Conservation (phyloP, 1,139 yeast genomes). For the Yamadazyma aaseri region DNA sequence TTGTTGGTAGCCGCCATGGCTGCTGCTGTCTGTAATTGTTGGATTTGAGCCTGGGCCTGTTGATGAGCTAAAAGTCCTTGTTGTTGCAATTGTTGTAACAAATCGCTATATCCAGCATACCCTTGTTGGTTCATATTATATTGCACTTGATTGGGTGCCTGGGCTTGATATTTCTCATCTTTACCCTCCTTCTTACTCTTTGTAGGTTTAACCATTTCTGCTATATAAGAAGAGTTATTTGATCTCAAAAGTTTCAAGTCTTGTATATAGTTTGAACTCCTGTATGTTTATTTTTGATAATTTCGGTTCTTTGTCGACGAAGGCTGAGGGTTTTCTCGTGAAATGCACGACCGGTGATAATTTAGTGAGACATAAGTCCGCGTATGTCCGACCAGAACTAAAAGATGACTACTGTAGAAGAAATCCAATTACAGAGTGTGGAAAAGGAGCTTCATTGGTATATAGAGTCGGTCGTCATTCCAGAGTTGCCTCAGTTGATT, state of each 20-base stretch:
- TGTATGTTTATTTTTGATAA: slow-evolving; percentile 5
- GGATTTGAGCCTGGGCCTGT: slow-evolving; percentile 19
- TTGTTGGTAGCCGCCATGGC: slow-evolving; percentile 22
- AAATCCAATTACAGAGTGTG: slow-evolving; percentile 20
- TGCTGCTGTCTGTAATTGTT: slow-evolving; percentile 20
- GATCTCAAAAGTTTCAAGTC: slow-evolving; percentile 4
- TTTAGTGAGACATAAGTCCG: no score
- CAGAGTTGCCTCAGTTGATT: slow-evolving; percentile 40
- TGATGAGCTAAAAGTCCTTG: slow-evolving; percentile 10
- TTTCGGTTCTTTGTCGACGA: slow-evolving; percentile 4
- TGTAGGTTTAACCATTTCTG: slow-evolving; percentile 2
- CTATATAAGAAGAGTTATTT: neutral
- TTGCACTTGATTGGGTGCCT: slow-evolving; percentile 4
- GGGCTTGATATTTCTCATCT: slow-evolving; percentile 5
- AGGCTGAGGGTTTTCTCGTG: slow-evolving; percentile 1
- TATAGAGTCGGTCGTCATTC: slow-evolving; percentile 26
- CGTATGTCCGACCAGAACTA: no score
- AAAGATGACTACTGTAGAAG: neutral
- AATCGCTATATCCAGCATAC: slow-evolving; percentile 8
- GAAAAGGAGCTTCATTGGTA: slow-evolving; percentile 45
- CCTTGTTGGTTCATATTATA: slow-evolving; percentile 3
- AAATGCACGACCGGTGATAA: neutral
- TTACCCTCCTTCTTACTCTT: slow-evolving; percentile 3
- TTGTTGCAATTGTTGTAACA: slow-evolving; percentile 23
- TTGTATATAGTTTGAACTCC: slow-evolving; percentile 5